These are phyloP conservation scores for Parathielavia hyrcaniae DNA, from an alignment of 495 filamentous ascomycete genomes.

Conservation along the genomic window DNA sequence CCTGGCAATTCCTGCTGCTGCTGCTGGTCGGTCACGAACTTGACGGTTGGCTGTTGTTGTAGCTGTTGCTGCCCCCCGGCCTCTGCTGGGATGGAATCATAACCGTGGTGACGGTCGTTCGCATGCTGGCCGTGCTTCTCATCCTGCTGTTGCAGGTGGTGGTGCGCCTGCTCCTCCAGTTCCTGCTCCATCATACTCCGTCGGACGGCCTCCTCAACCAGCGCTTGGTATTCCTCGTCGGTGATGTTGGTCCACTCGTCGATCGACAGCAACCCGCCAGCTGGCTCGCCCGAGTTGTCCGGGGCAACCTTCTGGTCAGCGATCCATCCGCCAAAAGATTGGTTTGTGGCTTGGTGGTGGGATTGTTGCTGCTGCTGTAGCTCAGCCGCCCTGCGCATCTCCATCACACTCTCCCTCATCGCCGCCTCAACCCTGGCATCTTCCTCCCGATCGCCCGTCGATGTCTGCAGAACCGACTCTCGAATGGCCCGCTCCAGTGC, in stretches of 20 bases:
- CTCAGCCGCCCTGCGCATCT: constrained; percentile 45
- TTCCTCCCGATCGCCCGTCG: constrained; percentile 58
- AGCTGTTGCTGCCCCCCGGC: neutral
- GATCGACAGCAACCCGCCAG: too few relatives aligned
- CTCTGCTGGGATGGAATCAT: too few relatives aligned
- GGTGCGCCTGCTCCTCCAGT: neutral
- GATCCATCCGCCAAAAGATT: neutral
- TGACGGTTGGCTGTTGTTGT: neutral
- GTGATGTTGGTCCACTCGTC: constrained; percentile 36
- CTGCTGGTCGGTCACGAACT: constrained; percentile 5
- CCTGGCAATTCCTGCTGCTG: constrained; percentile 30
- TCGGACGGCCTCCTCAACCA: constrained; percentile 55
- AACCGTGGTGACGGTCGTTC: too few relatives aligned
- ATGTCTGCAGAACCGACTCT: constrained; percentile 60
- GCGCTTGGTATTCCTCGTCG: constrained; percentile 48
- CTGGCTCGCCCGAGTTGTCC: neutral
- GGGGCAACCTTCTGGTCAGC: constrained; percentile 2
- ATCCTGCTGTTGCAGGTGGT: too few relatives aligned
- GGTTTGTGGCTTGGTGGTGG: neutral
- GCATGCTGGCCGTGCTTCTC: too few relatives aligned
- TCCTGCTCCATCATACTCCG: constrained; percentile 45
- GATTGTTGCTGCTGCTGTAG: constrained; percentile 32
- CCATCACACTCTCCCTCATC: constrained; percentile 59
- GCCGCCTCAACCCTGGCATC: constrained; percentile 62
- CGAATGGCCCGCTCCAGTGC: constrained; percentile 61